A percentile compares a stretch with the other conserved stretches of the same genome.
Conservation (phyloP, 441 rosid genomes). For the Euphorbia celastroides region DNA sequence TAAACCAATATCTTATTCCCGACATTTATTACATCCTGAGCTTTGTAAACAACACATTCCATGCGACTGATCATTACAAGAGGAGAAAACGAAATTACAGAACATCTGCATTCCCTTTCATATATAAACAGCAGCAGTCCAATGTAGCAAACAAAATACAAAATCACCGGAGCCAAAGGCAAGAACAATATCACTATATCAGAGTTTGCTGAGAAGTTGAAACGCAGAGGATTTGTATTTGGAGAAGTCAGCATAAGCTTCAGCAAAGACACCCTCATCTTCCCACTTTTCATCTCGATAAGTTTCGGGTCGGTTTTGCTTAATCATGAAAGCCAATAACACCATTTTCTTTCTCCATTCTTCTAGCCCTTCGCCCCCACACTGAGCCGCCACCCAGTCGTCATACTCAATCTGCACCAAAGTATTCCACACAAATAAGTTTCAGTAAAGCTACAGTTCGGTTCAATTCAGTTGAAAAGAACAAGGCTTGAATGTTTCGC, state of each 20-base stretch:
- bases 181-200: not conserved
- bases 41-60: too few species aligned
- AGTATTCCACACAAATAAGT: not conserved
- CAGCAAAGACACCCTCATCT: slow-evolving; percentile 39
- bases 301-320: slow-evolving; percentile 29
- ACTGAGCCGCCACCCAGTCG: slow-evolving; percentile 57
- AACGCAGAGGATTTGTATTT: slow-evolving; percentile 4
- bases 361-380: slow-evolving; percentile 37
- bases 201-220: not conserved
- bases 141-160: too few species aligned
- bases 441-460: not conserved
- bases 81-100: not conserved
- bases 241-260: slow-evolving; percentile 27
- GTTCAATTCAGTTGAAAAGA: too few species aligned
- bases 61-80: too few species aligned
- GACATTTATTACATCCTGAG: too few species aligned
- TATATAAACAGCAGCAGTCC: not conserved
- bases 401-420: slow-evolving; percentile 45
- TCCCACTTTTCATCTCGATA: slow-evolving; percentile 65
- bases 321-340: slow-evolving; percentile 12
- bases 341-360: slow-evolving; percentile 62
- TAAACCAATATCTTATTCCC: too few species aligned
- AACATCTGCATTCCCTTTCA: not conserved
- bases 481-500: too few species aligned
- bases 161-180: not conserved